Percentiles rank a stretch among this genome's conserved stretches.
phyloP scores from a whole-genome alignment of 495 filamentous ascomycete genomes.

The Xylaria acuta region DNA sequence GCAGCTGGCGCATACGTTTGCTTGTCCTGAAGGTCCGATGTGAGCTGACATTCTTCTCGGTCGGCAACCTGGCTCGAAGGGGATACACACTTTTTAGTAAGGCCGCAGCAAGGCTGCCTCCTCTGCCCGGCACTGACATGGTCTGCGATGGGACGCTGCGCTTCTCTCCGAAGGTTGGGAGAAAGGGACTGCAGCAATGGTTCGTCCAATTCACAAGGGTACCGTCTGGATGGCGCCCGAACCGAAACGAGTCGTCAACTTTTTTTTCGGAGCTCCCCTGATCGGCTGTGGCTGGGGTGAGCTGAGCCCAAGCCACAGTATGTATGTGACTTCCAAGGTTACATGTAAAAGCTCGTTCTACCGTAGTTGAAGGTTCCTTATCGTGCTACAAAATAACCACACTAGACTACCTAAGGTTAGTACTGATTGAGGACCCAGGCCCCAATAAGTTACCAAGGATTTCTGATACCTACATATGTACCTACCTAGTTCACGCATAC shows the following conservation, averaged over 20 bases:
- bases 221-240: slow-evolving; percentile 1
- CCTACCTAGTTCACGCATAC: too few relatives aligned
- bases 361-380: too few relatives aligned
- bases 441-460: too few relatives aligned
- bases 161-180: slow-evolving; percentile 22
- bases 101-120: slow-evolving; percentile 46
- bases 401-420: too few relatives aligned
- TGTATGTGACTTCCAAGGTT: too few relatives aligned
- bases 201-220: slow-evolving; percentile 22
- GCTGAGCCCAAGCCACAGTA: slow-evolving; percentile 26
- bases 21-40: slow-evolving; percentile 30
- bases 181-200: slow-evolving; percentile 26
- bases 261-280: slow-evolving; percentile 37
- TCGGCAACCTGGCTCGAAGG: slow-evolving; percentile 16
- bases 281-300: slow-evolving; percentile 8
- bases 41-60: slow-evolving; percentile 23
- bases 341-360: too few relatives aligned
- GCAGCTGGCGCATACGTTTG: slow-evolving; percentile 43
- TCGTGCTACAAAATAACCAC: too few relatives aligned
- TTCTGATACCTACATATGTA: too few relatives aligned
- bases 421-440: too few relatives aligned
- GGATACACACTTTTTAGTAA: slow-evolving; percentile 50
- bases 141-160: slow-evolving; percentile 32
- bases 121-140: slow-evolving; percentile 61
- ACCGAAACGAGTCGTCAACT: slow-evolving; percentile 31